Conservation (phyloP, 805 yeast species). For the Metschnikowia dekortorum region DNA sequence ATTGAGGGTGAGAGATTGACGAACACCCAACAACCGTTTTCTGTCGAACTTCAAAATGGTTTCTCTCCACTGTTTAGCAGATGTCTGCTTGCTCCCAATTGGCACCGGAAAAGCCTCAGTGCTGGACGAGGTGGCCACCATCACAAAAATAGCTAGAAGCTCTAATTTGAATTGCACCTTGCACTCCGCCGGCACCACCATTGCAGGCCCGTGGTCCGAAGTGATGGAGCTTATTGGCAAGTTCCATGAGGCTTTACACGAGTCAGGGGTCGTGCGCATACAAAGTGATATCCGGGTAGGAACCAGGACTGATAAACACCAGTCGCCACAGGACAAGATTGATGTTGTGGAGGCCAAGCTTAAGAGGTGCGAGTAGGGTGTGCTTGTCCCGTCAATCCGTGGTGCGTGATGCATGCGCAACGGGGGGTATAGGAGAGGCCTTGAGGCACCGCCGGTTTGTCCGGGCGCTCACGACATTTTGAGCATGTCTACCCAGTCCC, state of each 20-base stretch:
- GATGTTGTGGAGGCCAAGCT: constrained; percentile 55
- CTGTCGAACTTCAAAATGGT: constrained; percentile 20
- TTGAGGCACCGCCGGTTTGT: background rate
- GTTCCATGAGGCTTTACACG: constrained; percentile 68
- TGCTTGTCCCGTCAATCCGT: background rate
- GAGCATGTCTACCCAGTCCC: constrained; percentile 12
- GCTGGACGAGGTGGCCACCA: constrained; percentile 71
- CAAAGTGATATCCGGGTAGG: constrained; percentile 88
- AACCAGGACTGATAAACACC: constrained; percentile 72
- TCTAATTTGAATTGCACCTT: constrained; percentile 63
- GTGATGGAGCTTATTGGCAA: constrained; percentile 77
- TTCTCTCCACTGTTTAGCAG: constrained; percentile 69
- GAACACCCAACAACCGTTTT: background rate
- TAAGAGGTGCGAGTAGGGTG: constrained; percentile 4
- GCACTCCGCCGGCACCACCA: constrained; percentile 91
- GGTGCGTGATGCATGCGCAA: too few relatives aligned
- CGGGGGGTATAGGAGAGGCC: too few relatives aligned
- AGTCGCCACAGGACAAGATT: constrained; percentile 69
- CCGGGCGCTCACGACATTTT: background rate
- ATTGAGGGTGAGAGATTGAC: background rate
- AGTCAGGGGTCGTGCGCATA: constrained; percentile 65
- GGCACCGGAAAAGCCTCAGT: constrained; percentile 79
- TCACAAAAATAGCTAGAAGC: constrained; percentile 58
- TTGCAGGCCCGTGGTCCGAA: constrained; percentile 90
- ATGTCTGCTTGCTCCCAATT: constrained; percentile 80